A percentile compares a stretch with the other conserved stretches of the same genome.
These are phyloP conservation scores for Pseudophaeomoniella oleicola DNA, from an alignment of 2,329 filamentous ascomycete species.

Conservation along the genomic window DNA sequence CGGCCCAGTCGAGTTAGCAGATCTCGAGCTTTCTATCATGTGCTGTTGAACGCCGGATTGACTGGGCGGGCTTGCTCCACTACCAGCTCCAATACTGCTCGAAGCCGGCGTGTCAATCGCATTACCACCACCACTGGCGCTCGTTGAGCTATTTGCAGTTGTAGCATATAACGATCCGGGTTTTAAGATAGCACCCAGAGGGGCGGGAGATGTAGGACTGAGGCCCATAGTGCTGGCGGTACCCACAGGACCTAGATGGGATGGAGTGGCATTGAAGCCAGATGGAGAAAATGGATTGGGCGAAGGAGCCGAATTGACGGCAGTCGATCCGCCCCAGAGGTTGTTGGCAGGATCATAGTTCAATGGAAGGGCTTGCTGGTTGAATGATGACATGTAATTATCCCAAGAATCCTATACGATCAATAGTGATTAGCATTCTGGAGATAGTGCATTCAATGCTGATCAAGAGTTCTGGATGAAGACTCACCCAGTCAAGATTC, in stretches of 20 bases:
- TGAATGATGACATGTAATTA: conserved; percentile 35
- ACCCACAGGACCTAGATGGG: neutral
- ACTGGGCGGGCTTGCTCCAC: neutral
- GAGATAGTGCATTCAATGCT: neutral
- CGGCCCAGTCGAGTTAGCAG: neutral
- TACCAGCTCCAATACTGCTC: neutral
- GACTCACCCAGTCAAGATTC: conserved; percentile 49
- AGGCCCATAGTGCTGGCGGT: neutral
- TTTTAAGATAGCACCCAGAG: neutral
- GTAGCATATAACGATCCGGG: neutral
- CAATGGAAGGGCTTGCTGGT: conserved; percentile 32
- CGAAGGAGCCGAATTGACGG: neutral
- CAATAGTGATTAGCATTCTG: conserved; percentile 12
- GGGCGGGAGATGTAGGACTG: neutral
- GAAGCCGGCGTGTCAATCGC: neutral
- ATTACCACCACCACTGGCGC: neutral
- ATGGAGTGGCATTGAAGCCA: neutral
- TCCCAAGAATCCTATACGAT: conserved; percentile 49
- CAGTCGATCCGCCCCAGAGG: conserved; percentile 16
- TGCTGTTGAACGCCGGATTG: neutral
- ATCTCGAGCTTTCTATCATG: neutral
- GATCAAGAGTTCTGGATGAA: neutral
- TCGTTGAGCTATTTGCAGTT: neutral
- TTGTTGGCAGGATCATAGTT: conserved; percentile 25
- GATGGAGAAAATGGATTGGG: neutral